A percentile compares a stretch with the other conserved stretches of the same genome.
These are phyloP conservation scores for Mycena alexandri DNA, from an alignment of 768 basidiomycete species.

Conservation along the genomic window DNA sequence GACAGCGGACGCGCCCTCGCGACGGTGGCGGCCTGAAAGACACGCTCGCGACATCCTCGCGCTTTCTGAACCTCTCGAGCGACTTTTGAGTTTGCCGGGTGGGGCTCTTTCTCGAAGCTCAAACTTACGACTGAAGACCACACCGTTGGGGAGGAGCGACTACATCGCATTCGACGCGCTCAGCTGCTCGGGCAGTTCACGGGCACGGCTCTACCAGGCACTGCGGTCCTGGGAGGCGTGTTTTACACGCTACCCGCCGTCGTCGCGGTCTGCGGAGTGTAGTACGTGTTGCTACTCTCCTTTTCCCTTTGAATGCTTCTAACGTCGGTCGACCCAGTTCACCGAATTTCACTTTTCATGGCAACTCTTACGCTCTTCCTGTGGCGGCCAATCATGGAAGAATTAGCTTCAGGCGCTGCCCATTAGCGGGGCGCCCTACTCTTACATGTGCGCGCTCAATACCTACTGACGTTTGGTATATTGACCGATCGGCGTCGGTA, in stretches of 20 bases:
- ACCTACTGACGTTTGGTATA: background rate
- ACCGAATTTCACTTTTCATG: conserved; percentile 74
- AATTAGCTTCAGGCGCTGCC: conserved; percentile 78
- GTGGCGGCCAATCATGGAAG: conserved; percentile 83
- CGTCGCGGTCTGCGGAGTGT: conserved; percentile 70
- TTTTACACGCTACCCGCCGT: conserved; percentile 80
- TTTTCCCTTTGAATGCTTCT: background rate
- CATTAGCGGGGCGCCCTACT: conserved; percentile 78
- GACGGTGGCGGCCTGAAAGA: conserved; percentile 58
- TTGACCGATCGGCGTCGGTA: conserved; percentile 35
- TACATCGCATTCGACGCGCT: conserved; percentile 46
- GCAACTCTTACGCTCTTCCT: conserved; percentile 73
- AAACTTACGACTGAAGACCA: conserved; percentile 60
- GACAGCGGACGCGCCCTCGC: conserved; percentile 65
- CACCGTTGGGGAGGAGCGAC: conserved; percentile 47
- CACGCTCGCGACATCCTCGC: conserved; percentile 60
- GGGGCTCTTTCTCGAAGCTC: conserved; percentile 68
- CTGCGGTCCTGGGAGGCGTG: conserved; percentile 75
- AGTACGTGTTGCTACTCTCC: conserved; percentile 55
- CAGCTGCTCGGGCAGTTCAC: conserved; percentile 71
- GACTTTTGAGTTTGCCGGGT: conserved; percentile 80
- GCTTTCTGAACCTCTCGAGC: conserved; percentile 71
- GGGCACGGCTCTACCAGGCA: conserved; percentile 76
- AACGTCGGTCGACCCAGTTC: conserved; percentile 55
- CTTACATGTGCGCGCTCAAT: conserved; percentile 64